Conservation (phyloP, 106 monocot species). For the Xerophyta viscosa region DNA sequence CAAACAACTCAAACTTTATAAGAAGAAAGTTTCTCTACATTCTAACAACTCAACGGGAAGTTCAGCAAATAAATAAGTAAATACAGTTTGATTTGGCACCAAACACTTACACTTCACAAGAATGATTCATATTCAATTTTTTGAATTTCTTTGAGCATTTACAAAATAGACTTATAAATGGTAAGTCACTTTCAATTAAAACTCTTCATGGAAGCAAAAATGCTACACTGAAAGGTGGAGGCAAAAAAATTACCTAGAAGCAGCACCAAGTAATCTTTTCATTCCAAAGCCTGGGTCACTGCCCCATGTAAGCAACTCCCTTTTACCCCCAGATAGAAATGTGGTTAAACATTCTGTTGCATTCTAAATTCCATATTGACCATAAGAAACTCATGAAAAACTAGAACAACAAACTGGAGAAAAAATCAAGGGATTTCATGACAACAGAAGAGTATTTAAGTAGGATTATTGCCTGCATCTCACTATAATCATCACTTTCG, state of each 20-base stretch:
- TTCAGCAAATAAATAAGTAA: too few species aligned
- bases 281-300: constrained; percentile 49
- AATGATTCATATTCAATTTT: too few species aligned
- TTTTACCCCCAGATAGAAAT: constrained; percentile 73
- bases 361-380: constrained; percentile 42
- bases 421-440: background rate
- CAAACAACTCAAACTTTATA: too few species aligned
- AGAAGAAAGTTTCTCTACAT: too few species aligned
- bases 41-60: too few species aligned
- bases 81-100: too few species aligned
- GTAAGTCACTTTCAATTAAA: too few species aligned
- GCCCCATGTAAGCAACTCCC: constrained; percentile 73
- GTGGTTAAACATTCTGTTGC: constrained; percentile 90
- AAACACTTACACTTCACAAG: too few species aligned
- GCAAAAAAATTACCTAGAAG: constrained; percentile 49
- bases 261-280: constrained; percentile 83
- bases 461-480: constrained; percentile 72
- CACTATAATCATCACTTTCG: constrained; percentile 83
- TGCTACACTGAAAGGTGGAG: background rate
- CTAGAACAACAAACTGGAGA: background rate
- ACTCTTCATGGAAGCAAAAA: too few species aligned
- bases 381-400: background rate
- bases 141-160: too few species aligned
- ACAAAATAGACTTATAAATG: too few species aligned
- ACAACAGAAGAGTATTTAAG: background rate